A percentile compares a stretch with the other conserved stretches of the same genome.
phyloP scores from a whole-genome alignment of 495 filamentous ascomycete genomes.

The Xylaria bambusicola region DNA sequence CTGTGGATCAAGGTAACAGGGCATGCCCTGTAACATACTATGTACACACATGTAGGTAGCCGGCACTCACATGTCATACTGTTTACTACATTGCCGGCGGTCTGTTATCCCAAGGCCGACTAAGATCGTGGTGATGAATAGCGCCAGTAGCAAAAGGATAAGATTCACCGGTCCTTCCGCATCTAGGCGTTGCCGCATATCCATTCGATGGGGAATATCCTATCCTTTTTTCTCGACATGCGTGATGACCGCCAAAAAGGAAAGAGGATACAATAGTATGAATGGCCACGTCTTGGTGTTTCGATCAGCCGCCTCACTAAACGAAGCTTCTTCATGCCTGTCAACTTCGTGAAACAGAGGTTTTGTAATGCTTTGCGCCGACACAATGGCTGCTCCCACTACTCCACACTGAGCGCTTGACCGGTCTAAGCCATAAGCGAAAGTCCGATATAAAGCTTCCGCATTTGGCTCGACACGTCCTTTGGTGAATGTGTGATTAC shows the following conservation, averaged over 20 bases:
- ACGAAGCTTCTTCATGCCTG: too few species aligned
- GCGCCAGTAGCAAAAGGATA: neutral
- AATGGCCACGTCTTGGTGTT: neutral
- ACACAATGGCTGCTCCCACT: too few species aligned
- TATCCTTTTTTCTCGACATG: neutral
- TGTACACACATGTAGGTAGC: too few species aligned
- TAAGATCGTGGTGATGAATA: constrained; percentile 1
- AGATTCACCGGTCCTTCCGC: neutral
- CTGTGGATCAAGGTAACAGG: neutral
- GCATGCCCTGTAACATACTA: neutral
- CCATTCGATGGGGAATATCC: neutral
- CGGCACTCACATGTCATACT: too few species aligned
- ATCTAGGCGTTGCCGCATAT: neutral
- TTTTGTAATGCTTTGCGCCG: too few species aligned
- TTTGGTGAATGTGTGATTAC: neutral
- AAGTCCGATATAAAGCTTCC: neutral
- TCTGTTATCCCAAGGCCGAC: neutral
- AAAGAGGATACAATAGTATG: neutral
- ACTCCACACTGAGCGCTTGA: neutral
- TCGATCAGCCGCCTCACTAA: neutral
- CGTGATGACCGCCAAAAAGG: neutral
- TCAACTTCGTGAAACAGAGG: too few species aligned
- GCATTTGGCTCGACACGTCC: neutral
- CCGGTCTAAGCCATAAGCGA: neutral
- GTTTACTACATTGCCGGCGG: too few species aligned